Conservation (phyloP, 2,329 filamentous ascomycete species). For the Cryphonectria carpinicola region DNA sequence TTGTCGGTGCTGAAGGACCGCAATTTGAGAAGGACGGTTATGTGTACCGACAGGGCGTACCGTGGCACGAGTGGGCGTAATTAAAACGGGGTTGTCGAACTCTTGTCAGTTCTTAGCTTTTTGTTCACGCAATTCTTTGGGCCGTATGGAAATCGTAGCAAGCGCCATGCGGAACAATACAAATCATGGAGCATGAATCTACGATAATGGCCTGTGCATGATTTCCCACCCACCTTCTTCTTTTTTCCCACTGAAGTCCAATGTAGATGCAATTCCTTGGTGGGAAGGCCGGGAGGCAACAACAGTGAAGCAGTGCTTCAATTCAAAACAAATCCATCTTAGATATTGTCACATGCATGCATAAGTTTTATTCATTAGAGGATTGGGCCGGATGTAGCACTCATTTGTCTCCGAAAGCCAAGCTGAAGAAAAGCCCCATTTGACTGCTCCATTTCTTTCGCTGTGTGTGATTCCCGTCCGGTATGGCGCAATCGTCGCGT, state of each 20-base stretch:
- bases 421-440: not conserved
- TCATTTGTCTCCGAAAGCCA: not conserved
- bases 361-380: not conserved
- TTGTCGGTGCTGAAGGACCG: conserved; percentile 22
- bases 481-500: conserved; percentile 7
- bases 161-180: not conserved
- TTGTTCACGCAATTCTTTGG: not conserved
- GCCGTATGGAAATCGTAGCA: not conserved
- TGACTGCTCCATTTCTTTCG: not conserved
- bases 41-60: conserved; percentile 22
- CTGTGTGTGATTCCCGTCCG: not conserved
- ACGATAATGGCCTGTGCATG: not conserved
- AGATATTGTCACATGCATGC: not conserved
- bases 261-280: not conserved
- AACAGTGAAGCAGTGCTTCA: not conserved
- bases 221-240: too few species aligned
- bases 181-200: not conserved
- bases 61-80: conserved; percentile 24
- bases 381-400: not conserved
- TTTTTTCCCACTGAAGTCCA: too few species aligned
- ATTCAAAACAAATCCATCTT: not conserved
- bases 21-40: conserved; percentile 10
- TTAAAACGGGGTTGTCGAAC: not conserved
- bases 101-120: not conserved
- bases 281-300: too few species aligned